These are phyloP conservation scores for Aspergillus fructus DNA, from an alignment of 2,329 filamentous ascomycete species.

Conservation along the genomic window DNA sequence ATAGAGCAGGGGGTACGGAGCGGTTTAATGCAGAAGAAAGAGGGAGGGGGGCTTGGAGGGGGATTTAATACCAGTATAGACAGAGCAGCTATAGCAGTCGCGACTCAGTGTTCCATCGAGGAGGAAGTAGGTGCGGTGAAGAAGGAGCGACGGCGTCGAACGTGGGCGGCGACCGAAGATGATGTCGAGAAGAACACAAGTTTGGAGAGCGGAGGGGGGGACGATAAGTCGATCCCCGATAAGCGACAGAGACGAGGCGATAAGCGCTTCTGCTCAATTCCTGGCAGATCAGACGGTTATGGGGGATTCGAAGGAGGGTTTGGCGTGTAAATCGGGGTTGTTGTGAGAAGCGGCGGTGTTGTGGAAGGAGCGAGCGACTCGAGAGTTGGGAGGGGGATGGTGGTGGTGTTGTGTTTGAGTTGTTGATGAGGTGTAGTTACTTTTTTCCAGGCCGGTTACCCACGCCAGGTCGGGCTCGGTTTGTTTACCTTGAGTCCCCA, in stretches of 20 bases:
- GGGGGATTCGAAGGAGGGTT: not conserved
- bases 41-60: not conserved
- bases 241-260: conserved; percentile 23
- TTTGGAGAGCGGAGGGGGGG: conserved; percentile 10
- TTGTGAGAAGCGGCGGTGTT: not conserved
- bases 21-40: conserved; percentile 14
- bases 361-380: not conserved
- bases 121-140: not conserved
- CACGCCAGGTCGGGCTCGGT: not conserved
- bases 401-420: not conserved
- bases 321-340: not conserved
- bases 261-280: conserved; percentile 16
- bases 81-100: conserved; percentile 18
- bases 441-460: conserved; percentile 2
- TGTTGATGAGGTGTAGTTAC: not conserved
- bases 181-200: conserved; percentile 3
- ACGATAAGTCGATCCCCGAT: conserved; percentile 12
- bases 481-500: not conserved
- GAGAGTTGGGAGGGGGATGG: not conserved
- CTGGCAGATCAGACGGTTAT: not conserved
- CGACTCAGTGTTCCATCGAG: conserved; percentile 15
- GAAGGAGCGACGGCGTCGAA: not conserved
- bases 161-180: not conserved
- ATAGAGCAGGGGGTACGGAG: not conserved
- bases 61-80: conserved; percentile 10